Percentiles rank a stretch among this genome's conserved stretches.
Conservation (phyloP, 441 rosid genomes). For the Populus hybrid region DNA sequence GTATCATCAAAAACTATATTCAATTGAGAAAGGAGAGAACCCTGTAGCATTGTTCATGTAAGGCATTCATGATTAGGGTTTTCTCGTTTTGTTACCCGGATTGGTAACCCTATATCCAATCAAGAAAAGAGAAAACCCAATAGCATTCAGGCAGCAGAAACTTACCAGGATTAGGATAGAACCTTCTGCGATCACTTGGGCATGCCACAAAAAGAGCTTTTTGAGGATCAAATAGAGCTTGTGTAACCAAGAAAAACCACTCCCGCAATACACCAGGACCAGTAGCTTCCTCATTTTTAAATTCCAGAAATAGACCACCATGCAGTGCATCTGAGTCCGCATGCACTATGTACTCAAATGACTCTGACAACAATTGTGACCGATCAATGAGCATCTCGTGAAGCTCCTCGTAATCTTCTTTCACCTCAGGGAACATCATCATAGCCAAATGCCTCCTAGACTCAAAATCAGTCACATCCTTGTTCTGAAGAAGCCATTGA, state of each 20-base stretch:
- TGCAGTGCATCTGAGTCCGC: constrained; percentile 62
- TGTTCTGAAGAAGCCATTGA: constrained; percentile 74
- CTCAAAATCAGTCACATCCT: constrained; percentile 75
- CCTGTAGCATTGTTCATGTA: not conserved
- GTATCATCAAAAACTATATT: not conserved
- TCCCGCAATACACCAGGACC: constrained; percentile 93
- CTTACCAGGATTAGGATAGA: constrained; percentile 91
- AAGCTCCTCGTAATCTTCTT: constrained; percentile 85
- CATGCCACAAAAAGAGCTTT: constrained; percentile 72
- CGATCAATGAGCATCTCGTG: constrained; percentile 97
- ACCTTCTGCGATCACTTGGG: constrained; percentile 78
- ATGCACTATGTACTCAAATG: not conserved
- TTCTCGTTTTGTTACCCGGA: not conserved
- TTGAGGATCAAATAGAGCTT: constrained; percentile 61
- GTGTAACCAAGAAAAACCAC: constrained; percentile 89
- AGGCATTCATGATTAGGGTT: not conserved
- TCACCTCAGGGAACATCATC: constrained; percentile 82
- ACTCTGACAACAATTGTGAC: constrained; percentile 69
- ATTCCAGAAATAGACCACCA: constrained; percentile 83
- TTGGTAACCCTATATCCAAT: not conserved
- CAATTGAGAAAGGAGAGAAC: not conserved
- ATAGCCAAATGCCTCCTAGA: constrained; percentile 80
- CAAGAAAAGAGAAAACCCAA: not conserved
- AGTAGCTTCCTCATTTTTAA: constrained; percentile 95
- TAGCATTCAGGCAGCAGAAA: constrained; percentile 12